A percentile compares a stretch with the other conserved stretches of the same genome.
Evolutionary conservation across 371 early-diverging fungal species (phyloP).

Genomic region (Rhizopus sp.): DNA sequence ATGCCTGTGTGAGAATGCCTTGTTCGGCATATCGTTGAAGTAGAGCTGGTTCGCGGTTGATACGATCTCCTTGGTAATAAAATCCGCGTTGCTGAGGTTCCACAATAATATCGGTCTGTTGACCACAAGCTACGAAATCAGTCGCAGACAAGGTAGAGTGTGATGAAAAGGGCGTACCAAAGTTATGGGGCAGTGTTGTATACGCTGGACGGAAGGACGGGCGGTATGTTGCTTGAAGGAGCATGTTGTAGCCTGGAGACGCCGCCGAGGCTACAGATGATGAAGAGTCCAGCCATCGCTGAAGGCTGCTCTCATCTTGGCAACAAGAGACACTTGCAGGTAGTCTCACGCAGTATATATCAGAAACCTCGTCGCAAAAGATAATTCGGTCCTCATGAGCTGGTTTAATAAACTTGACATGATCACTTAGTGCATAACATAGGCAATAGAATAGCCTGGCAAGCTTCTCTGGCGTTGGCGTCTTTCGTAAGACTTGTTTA

Average conservation of each 20-base stretch:
- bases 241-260: neutral
- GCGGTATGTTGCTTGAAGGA: neutral
- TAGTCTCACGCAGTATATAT: conserved; percentile 31
- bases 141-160: neutral
- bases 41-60: conserved; percentile 39
- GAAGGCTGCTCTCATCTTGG: neutral
- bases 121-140: neutral
- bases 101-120: conserved; percentile 18
- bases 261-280: neutral
- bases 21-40: conserved; percentile 51
- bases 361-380: conserved; percentile 29
- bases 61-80: conserved; percentile 48
- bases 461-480: conserved; percentile 36
- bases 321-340: conserved; percentile 32
- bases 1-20: conserved; percentile 45
- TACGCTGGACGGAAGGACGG: neutral
- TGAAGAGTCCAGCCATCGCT: neutral
- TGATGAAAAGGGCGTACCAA: neutral
- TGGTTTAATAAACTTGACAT: conserved; percentile 41
- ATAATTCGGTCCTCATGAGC: conserved; percentile 39
- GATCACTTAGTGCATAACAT: conserved; percentile 44
- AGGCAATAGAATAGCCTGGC: conserved; percentile 47
- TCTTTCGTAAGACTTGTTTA: conserved; percentile 42
- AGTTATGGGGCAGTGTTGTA: neutral
- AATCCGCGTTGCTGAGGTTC: conserved; percentile 50